These are phyloP conservation scores for Dothidotthia symphoricarpi DNA, from an alignment of 2,329 filamentous ascomycete genomes.

Conservation along the genomic window DNA sequence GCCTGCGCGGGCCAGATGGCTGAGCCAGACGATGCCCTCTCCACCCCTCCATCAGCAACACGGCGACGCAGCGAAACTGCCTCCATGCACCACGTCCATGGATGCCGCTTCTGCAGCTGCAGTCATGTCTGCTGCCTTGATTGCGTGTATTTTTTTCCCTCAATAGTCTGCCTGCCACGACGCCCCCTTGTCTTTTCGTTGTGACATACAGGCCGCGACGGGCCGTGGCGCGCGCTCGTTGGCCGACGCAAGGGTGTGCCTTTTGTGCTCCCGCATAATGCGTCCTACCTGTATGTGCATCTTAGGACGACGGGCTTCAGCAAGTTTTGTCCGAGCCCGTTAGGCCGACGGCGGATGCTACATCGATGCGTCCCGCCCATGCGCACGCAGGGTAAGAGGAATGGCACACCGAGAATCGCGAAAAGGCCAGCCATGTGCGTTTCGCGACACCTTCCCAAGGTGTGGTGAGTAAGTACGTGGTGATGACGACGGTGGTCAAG, in stretches of 20 bases:
- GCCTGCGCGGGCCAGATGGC: not conserved
- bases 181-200: too few relatives aligned
- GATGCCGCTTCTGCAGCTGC: not conserved
- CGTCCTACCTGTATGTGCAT: conserved; percentile 26
- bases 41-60: not conserved
- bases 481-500: too few relatives aligned
- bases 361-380: conserved; percentile 22
- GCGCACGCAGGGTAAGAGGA: too few relatives aligned
- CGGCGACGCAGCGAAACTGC: not conserved
- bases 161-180: too few relatives aligned
- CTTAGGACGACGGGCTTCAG: conserved; percentile 13
- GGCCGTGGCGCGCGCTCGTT: conserved; percentile 33
- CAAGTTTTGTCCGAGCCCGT: conserved; percentile 13
- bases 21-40: not conserved
- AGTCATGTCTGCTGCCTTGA: too few relatives aligned
- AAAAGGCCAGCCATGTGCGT: too few relatives aligned
- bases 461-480: too few relatives aligned
- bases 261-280: conserved; percentile 25
- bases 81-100: not conserved
- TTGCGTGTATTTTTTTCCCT: too few relatives aligned
- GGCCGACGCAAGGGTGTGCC: conserved; percentile 26
- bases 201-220: conserved; percentile 13
- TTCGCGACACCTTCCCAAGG: too few relatives aligned
- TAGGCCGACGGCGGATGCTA: conserved; percentile 21
- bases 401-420: too few relatives aligned